Conservation (phyloP, 176 grass and related monocot genomes). For the Panicum miliaceum region DNA sequence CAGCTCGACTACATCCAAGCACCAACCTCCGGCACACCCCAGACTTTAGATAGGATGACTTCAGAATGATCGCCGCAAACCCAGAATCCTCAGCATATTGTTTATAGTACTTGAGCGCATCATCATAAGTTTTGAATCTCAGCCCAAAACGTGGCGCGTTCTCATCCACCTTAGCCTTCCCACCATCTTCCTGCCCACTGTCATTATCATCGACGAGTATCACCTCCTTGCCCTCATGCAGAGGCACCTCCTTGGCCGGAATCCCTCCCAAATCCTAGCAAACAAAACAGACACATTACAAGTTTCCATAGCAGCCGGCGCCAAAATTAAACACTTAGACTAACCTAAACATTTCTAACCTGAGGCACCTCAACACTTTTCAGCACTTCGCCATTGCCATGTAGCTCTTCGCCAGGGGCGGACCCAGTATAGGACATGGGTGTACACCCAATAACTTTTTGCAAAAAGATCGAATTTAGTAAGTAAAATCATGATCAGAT, state of each 20-base stretch:
- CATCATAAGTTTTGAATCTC: slow-evolving; percentile 91
- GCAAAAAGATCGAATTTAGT: no score
- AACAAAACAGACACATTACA: slow-evolving; percentile 18
- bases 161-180: slow-evolving; percentile 41
- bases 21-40: slow-evolving; percentile 79
- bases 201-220: slow-evolving; percentile 62
- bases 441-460: no score
- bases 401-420: background rate
- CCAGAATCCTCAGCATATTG: slow-evolving; percentile 77
- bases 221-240: slow-evolving; percentile 56
- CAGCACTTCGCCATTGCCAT: slow-evolving; percentile 14
- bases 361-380: slow-evolving; percentile 27
- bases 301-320: background rate
- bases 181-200: slow-evolving; percentile 44
- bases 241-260: background rate
- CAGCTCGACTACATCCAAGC: slow-evolving; percentile 83
- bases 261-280: slow-evolving; percentile 46
- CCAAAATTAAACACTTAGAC: slow-evolving; percentile 5
- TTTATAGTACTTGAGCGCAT: slow-evolving; percentile 74
- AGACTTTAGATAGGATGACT: slow-evolving; percentile 76
- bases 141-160: slow-evolving; percentile 59
- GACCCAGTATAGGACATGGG: no score
- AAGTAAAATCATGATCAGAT: no score
- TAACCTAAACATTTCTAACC: slow-evolving; percentile 41
- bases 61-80: slow-evolving; percentile 68